A percentile compares a stretch with the other conserved stretches of the same genome.
phyloP scores from a whole-genome alignment of 78 protist species.

The Pelomyxa schiedti region DNA sequence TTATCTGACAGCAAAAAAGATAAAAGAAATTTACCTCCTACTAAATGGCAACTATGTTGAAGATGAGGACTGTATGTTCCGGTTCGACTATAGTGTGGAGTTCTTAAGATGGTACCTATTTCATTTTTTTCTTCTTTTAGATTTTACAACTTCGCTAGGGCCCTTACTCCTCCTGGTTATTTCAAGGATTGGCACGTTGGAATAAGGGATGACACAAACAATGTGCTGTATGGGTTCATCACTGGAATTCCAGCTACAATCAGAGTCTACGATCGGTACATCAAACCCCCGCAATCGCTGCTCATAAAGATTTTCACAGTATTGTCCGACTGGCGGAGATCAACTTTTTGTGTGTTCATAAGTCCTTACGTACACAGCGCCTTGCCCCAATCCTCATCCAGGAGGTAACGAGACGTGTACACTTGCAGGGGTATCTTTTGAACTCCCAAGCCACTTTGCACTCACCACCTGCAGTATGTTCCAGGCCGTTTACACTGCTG shows the following conservation, averaged over 20 bases:
- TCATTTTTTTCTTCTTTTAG: neutral
- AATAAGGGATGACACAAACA: constrained; percentile 49
- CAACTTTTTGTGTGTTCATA: constrained; percentile 97
- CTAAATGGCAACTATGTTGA: constrained; percentile 90
- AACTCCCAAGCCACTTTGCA: too few relatives aligned
- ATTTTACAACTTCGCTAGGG: constrained; percentile 19
- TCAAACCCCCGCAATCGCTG: neutral
- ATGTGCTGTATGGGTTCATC: constrained; percentile 86
- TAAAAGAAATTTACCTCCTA: constrained; percentile 69
- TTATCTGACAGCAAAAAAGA: constrained; percentile 6
- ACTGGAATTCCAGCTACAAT: constrained; percentile 82
- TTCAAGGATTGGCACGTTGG: constrained; percentile 79
- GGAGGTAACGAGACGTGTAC: constrained; percentile 94
- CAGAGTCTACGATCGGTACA: constrained; percentile 16
- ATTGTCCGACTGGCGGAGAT: constrained; percentile 71
- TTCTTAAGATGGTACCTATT: constrained; percentile 77
- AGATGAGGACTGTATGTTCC: constrained; percentile 94
- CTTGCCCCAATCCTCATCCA: constrained; percentile 94
- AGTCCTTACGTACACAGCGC: constrained; percentile 78
- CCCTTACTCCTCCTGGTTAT: constrained; percentile 87
- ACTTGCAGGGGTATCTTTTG: constrained; percentile 66
- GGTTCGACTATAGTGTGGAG: constrained; percentile 88
- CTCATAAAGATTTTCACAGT: neutral
- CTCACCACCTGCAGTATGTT: too few relatives aligned
- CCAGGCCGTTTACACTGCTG: constrained; percentile 93